phyloP scores from a whole-genome alignment of 2,329 filamentous ascomycete genomes.

The Teratosphaeria viscida region DNA sequence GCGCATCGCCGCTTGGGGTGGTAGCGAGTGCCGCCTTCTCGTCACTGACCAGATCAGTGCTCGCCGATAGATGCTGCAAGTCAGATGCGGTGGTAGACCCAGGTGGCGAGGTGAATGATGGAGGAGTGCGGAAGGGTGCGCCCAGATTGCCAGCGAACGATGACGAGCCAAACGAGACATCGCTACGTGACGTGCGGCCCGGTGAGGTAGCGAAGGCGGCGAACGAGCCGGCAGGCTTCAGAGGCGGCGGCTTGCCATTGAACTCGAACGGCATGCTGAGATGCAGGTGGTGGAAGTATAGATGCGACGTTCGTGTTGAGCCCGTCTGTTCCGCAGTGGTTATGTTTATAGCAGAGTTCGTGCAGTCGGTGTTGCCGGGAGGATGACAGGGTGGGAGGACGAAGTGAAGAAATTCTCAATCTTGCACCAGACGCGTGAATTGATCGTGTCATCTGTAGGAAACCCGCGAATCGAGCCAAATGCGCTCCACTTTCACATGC shows the following conservation, averaged over 20 bases:
- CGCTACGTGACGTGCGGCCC: not conserved
- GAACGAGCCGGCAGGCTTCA: not conserved
- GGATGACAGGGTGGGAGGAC: not conserved
- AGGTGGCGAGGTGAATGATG: not conserved
- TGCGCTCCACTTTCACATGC: not conserved
- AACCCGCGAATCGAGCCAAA: not conserved
- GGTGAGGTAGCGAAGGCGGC: not conserved
- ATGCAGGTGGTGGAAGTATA: not conserved
- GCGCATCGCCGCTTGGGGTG: not conserved
- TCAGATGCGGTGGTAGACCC: not conserved
- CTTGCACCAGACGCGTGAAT: not conserved
- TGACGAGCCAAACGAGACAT: not conserved
- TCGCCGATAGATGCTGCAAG: not conserved
- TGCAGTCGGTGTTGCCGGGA: not conserved
- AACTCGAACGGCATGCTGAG: constrained; percentile 11
- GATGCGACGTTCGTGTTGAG: not conserved
- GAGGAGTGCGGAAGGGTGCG: not conserved
- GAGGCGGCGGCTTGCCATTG: constrained; percentile 6
- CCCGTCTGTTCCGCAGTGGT: not conserved
- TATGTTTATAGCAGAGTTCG: not conserved
- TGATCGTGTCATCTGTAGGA: not conserved
- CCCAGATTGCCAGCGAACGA: constrained; percentile 1
- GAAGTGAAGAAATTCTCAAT: not conserved
- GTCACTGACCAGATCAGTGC: not conserved
- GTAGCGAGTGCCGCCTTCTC: not conserved